These are phyloP conservation scores for Solanum etuberosum DNA, from an alignment of 257 asterid genomes.

Conservation along the genomic window DNA sequence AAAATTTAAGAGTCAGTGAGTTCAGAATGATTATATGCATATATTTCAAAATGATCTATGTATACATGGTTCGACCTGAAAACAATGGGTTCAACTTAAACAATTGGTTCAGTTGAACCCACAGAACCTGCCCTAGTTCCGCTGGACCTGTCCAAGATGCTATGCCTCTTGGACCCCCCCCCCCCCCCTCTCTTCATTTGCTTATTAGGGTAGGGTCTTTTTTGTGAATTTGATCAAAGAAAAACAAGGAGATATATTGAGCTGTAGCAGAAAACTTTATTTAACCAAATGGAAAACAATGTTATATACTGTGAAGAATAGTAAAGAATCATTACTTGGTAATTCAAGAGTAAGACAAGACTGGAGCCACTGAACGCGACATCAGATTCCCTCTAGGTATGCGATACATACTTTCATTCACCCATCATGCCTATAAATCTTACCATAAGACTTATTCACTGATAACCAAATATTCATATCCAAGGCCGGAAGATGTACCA, in stretches of 20 bases:
- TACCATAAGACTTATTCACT: conserved; percentile 10
- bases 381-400: conserved; percentile 32
- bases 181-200: conserved; percentile 14
- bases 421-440: neutral
- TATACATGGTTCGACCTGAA: neutral
- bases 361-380: conserved; percentile 11
- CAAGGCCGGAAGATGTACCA: conserved; percentile 46
- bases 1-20: neutral
- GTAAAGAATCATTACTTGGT: conserved; percentile 12
- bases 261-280: conserved; percentile 15
- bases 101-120: neutral
- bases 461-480: conserved; percentile 10
- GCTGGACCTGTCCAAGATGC: conserved; percentile 55
- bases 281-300: conserved; percentile 11
- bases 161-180: conserved; percentile 39
- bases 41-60: neutral
- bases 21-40: neutral
- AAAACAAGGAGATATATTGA: conserved; percentile 16
- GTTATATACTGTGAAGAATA: conserved; percentile 9
- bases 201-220: conserved; percentile 33
- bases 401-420: neutral
- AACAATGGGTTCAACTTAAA: neutral
- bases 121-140: conserved; percentile 8
- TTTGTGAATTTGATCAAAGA: conserved; percentile 18
- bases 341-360: conserved; percentile 22